Evolutionary conservation across 768 basidiomycete species (phyloP).

Genomic region (Boletus tylopilopsis): DNA sequence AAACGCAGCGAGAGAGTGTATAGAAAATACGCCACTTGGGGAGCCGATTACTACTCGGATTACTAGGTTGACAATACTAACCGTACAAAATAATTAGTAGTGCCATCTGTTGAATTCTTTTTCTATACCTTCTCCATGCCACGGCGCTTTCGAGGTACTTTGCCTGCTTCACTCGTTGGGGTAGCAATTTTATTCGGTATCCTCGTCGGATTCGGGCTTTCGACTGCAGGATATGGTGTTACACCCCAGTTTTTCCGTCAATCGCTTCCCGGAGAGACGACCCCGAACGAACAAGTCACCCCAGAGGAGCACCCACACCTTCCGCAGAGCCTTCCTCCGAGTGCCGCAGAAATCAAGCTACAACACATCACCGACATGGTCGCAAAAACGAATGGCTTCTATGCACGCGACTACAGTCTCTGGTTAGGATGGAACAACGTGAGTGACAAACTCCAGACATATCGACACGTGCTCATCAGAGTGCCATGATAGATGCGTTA

Average conservation of each 20-base stretch:
- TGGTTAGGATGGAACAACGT: slow-evolving; percentile 53
- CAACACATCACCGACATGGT: slow-evolving; percentile 35
- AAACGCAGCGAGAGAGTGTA: too few species aligned
- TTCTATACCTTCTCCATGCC: slow-evolving; percentile 3
- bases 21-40: too few species aligned
- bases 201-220: slow-evolving; percentile 26
- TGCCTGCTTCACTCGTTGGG: slow-evolving; percentile 12
- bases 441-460: neutral
- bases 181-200: slow-evolving; percentile 26
- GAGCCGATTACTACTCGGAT: too few species aligned
- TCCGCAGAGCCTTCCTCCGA: neutral
- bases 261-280: slow-evolving; percentile 11
- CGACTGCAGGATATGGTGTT: slow-evolving; percentile 11
- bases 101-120: too few species aligned
- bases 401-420: slow-evolving; percentile 43
- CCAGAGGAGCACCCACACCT: neutral
- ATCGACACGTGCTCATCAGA: neutral
- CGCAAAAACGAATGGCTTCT: slow-evolving; percentile 40
- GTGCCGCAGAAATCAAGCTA: slow-evolving; percentile 18
- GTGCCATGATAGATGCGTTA: slow-evolving; percentile 38
- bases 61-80: too few species aligned
- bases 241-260: slow-evolving; percentile 15
- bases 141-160: neutral
- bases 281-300: slow-evolving; percentile 9
- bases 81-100: too few species aligned